Base-by-base conservation (phyloP, 306 rosid genomes). In the Phaseolus lunatus region DNA sequence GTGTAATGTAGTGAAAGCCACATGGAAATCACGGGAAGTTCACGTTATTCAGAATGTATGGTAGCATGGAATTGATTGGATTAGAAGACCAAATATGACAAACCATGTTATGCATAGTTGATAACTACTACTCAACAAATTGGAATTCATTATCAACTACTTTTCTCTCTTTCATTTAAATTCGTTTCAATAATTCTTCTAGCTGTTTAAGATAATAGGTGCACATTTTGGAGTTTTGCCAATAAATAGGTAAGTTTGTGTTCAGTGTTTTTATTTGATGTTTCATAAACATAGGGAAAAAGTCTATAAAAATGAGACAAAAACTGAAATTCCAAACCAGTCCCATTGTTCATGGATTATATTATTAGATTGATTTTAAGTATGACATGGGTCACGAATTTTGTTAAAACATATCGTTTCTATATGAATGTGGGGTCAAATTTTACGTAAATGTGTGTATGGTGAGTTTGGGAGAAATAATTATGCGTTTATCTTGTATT, bases 21-120 rank as follows among this genome's bases (percentile, higher is more conserved):
- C 64, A 24, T 57, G 64, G 37, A 56, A 57, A 57, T 3, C 63
- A 57, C 63, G 37, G 19, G 35, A 57, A 57, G 37, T 12, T 57
- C 64, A 24, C 18, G 64, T 57, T 57, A 13, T 24, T 57, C 9
- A 3, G n/a, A n/a, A n/a, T n/a, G n/a, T n/a, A n/a, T n/a, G n/a
- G n/a, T n/a, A n/a, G n/a, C 62, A 23, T 22, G 9, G n/a, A 57
- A 57, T 57, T 24, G 12, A 23, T 14, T 26, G 20, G 5, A 24
- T 2, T 13, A 5, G 19, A 59, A 59, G 12, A 59, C 20, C 41
- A 59, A 59, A 27, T 27, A 6, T 26, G 41, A 29, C 64, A 57
- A 57, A 26, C 64, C 64, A 57, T 57, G 37, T 59, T 15, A 59
- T 59, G 29, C 41, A 59, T 9, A 14, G n/a, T 27, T 27, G 22